Evolutionary conservation across 2,329 filamentous ascomycete genomes (phyloP), one percentile per base, ranked within the genome.

Genomic region (Aspergillus transmontanensis): DNA sequence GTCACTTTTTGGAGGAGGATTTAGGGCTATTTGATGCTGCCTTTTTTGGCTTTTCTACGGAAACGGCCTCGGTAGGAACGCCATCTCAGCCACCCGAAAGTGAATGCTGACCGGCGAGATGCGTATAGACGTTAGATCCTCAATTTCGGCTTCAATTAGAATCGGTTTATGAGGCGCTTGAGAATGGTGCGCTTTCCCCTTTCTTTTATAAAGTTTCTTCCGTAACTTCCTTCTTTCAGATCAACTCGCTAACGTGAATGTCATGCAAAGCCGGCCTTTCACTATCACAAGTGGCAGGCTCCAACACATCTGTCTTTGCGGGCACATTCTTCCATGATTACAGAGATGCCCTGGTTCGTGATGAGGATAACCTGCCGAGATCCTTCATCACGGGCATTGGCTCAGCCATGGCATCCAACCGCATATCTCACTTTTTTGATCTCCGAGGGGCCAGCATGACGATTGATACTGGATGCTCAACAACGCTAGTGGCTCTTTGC

Each of bases 381-480:
- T 63, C 7, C 70, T 69, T 4, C 70, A 70, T 6, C 57, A 62
- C 43, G 60, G 66, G 14, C 12, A 39, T 36, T 28, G 41, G 32
- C 6, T n/a, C 16, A 28, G 26, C 65, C 14, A 58, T 74, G 28
- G 23, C 70, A 16, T 61, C 74, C 2, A 77, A 77, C 57, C 69
- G 75, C 0, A 46, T 77, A 6, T 76, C 74, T 2, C 71, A 69
- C 34, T 69, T 69, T 28, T 76, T 66, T 54, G 71, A 76, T 60
- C 58, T 75, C 7, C 57, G 59, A 6, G 74, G 72, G 1, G 66
- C 73, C 1, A 70, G 66, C 46, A 48, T 73, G 11, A 72, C 68
- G 14, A 28, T 75, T 1, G 70, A 76, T 54, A 76, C 74, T 0
- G 74, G 66, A 2, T 74, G 74, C 61, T 72, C 70, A 11, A 57